These are phyloP conservation scores for Exserohilum rostratum DNA, from an alignment of 2,329 filamentous ascomycete genomes.

Conservation along the genomic window DNA sequence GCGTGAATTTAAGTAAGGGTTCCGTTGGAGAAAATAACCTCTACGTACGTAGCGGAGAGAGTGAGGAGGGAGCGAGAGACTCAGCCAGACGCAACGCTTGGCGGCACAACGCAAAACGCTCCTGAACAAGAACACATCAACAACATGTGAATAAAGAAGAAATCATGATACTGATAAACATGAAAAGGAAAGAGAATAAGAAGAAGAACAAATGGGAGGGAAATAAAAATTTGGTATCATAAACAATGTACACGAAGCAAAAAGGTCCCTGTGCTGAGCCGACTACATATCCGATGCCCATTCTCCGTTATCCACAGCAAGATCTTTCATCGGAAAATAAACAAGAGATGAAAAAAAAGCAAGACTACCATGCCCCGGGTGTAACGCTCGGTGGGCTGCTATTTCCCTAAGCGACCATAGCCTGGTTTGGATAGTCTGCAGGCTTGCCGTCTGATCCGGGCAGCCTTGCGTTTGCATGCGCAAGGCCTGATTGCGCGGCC, in stretches of 20 bases:
- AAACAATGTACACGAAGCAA: constrained; percentile 5
- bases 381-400: not conserved
- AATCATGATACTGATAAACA: no score
- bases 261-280: not conserved
- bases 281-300: not conserved
- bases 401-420: constrained; percentile 33
- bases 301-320: no score
- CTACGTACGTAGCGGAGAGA: no score
- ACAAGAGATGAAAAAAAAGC: not conserved
- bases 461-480: constrained; percentile 32
- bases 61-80: no score
- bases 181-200: not conserved
- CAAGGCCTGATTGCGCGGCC: constrained; percentile 42
- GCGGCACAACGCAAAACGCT: no score
- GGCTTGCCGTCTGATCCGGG: constrained; percentile 20
- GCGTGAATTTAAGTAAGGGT: no score
- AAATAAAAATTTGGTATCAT: constrained; percentile 4
- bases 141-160: not conserved
- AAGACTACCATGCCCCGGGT: not conserved
- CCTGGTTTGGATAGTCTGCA: constrained; percentile 28
- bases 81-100: no score
- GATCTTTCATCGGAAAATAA: no score
- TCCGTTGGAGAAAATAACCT: no score
- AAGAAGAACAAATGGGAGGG: not conserved
- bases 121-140: no score